These are phyloP conservation scores for Bolboschoenoplectus hybrid DNA, from an alignment of 202 grass and related monocot species.

Conservation along the genomic window DNA sequence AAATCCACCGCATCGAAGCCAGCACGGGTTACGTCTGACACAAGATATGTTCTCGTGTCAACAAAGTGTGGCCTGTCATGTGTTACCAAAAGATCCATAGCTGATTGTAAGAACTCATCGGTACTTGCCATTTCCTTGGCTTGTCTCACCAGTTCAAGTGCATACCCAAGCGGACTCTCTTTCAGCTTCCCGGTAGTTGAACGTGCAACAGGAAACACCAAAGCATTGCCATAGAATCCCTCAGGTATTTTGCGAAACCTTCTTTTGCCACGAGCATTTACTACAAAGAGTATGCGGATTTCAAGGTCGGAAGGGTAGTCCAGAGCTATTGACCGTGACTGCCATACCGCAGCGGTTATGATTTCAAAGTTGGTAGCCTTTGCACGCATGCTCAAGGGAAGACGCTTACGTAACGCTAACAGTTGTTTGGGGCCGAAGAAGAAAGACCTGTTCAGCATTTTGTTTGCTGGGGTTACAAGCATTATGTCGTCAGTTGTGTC, in stretches of 20 bases:
- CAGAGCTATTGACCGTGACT: conserved; percentile 51
- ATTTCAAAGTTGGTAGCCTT: conserved; percentile 57
- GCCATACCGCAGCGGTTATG: conserved; percentile 59
- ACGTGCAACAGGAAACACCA: conserved; percentile 31
- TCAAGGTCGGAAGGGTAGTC: conserved; percentile 28
- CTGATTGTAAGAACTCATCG: conserved; percentile 56
- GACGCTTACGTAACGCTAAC: conserved; percentile 16
- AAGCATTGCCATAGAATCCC: conserved; percentile 82
- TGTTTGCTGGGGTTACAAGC: background rate
- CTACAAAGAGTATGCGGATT: conserved; percentile 38
- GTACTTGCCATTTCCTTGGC: conserved; percentile 50
- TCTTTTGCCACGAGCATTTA: conserved; percentile 44
- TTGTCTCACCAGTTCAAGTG: conserved; percentile 47
- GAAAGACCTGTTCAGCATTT: conserved; percentile 39
- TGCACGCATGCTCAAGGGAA: conserved; percentile 1
- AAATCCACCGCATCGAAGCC: conserved; percentile 58
- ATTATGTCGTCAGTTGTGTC: conserved; percentile 27
- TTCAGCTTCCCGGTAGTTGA: conserved; percentile 34
- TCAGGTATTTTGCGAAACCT: conserved; percentile 38
- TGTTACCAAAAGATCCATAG: conserved; percentile 47
- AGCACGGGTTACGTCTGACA: conserved; percentile 53
- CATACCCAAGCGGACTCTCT: conserved; percentile 35
- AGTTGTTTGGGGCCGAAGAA: conserved; percentile 44
- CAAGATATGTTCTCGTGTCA: conserved; percentile 46
- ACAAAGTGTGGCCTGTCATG: conserved; percentile 48